phyloP scores from a whole-genome alignment of 208 protist species.

The Willaertia magna region DNA sequence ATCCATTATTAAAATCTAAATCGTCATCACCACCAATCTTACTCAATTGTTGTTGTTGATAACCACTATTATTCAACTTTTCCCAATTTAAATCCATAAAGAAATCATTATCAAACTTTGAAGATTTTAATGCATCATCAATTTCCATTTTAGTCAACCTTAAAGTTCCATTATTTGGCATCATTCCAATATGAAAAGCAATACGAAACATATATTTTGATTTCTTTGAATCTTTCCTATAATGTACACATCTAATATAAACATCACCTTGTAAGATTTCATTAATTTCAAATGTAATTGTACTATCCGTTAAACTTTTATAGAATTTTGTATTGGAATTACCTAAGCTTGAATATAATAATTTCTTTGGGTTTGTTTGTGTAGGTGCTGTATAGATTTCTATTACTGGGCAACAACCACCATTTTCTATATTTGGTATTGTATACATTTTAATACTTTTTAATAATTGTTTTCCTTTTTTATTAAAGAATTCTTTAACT shows the following conservation, averaged over 20 bases:
- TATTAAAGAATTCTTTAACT: neutral
- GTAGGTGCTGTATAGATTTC: slow-evolving; percentile 6
- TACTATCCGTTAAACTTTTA: neutral
- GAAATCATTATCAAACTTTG: slow-evolving; percentile 11
- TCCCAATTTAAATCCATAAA: slow-evolving; percentile 15
- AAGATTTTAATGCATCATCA: slow-evolving; percentile 8
- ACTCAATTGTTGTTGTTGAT: too few relatives aligned
- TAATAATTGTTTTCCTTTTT: neutral
- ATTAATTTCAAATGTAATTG: neutral
- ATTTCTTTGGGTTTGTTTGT: neutral
- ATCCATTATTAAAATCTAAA: too few relatives aligned
- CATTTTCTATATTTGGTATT: neutral
- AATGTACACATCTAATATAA: slow-evolving; percentile 9
- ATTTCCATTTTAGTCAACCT: slow-evolving; percentile 16
- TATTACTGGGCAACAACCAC: neutral
- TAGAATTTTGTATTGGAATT: neutral
- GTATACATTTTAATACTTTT: neutral
- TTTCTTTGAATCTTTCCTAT: neutral
- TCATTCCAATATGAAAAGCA: neutral
- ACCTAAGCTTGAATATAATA: neutral
- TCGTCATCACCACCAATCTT: too few relatives aligned
- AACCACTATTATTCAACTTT: too few relatives aligned
- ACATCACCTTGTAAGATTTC: neutral
- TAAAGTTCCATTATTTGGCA: neutral
- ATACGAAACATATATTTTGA: slow-evolving; percentile 15